Evolutionary conservation across 1,139 yeast species (phyloP).

Genomic region (Candida pseudoviswanathii): DNA sequence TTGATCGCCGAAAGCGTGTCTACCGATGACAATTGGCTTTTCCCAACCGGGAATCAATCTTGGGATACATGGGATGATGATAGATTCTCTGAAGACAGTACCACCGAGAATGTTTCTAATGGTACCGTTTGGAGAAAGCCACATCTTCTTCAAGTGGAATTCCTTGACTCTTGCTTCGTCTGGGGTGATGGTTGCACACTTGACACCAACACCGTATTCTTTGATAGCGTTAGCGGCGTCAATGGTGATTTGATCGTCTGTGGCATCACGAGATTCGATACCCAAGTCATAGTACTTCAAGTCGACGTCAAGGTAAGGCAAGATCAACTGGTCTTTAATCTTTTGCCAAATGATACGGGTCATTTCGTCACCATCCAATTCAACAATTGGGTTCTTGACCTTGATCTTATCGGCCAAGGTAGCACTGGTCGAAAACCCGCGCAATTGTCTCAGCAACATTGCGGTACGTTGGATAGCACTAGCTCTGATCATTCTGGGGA

Average conservation of each 20-base stretch:
- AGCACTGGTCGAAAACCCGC: conserved; percentile 25
- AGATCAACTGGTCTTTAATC: conserved; percentile 68
- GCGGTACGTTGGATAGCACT: conserved; percentile 15
- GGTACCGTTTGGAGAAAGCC: conserved; percentile 86
- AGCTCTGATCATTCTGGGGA: conserved; percentile 19
- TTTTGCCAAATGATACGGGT: conserved; percentile 82
- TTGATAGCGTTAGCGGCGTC: conserved; percentile 79
- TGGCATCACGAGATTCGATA: conserved; percentile 67
- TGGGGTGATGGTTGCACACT: conserved; percentile 87
- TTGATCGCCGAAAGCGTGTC: conserved; percentile 88
- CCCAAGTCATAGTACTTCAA: conserved; percentile 77
- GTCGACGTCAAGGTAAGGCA: conserved; percentile 72
- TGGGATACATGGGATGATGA: conserved; percentile 75
- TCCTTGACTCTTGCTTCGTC: conserved; percentile 82
- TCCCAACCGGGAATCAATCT: conserved; percentile 79
- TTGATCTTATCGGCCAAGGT: conserved; percentile 53
- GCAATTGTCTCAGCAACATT: conserved; percentile 17
- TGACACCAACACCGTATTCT: conserved; percentile 77
- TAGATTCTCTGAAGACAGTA: conserved; percentile 83
- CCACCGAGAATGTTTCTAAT: conserved; percentile 81
- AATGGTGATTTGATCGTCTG: conserved; percentile 70
- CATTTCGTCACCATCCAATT: conserved; percentile 86
- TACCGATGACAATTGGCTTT: conserved; percentile 79
- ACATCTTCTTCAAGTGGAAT: conserved; percentile 75
- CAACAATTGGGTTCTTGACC: conserved; percentile 75